Conservation (phyloP, 345 rosid genomes). For the Camelina sativa region DNA sequence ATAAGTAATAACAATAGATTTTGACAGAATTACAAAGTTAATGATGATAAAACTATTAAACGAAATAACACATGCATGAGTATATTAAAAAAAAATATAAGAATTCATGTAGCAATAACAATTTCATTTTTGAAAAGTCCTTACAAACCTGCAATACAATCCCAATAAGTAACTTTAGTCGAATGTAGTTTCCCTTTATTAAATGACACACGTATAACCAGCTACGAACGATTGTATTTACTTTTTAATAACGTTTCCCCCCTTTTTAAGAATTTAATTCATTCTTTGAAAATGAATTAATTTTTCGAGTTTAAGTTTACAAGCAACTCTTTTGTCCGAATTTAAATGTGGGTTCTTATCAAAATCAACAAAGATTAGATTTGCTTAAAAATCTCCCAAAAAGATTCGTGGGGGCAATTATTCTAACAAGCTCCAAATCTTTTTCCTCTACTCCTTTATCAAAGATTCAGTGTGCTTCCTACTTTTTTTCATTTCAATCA, state of each 20-base stretch:
- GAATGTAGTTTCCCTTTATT: background rate
- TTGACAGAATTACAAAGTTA: too few relatives aligned
- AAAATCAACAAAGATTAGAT: constrained; percentile 24
- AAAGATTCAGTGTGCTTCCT: constrained; percentile 40
- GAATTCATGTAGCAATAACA: background rate
- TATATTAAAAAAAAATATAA: too few relatives aligned
- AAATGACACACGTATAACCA: background rate
- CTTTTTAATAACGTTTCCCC: background rate
- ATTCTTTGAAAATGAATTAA: background rate
- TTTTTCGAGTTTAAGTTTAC: constrained; percentile 11
- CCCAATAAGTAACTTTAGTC: background rate
- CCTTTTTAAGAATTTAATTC: background rate
- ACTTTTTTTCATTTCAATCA: constrained; percentile 40
- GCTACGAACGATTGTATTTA: background rate
- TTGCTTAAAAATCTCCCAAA: constrained; percentile 30
- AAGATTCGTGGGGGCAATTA: constrained; percentile 31
- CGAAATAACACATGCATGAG: background rate
- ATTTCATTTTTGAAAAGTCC: background rate
- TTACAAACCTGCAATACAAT: background rate
- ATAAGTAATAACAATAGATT: background rate
- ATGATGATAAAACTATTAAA: too few relatives aligned
- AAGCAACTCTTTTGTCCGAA: constrained; percentile 36
- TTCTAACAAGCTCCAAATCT: constrained; percentile 27
- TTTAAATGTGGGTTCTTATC: constrained; percentile 17
- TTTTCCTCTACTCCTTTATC: constrained; percentile 31